These are phyloP conservation scores for Fusarium sambucinum DNA, from an alignment of 2,329 filamentous ascomycete species.

Conservation along the genomic window DNA sequence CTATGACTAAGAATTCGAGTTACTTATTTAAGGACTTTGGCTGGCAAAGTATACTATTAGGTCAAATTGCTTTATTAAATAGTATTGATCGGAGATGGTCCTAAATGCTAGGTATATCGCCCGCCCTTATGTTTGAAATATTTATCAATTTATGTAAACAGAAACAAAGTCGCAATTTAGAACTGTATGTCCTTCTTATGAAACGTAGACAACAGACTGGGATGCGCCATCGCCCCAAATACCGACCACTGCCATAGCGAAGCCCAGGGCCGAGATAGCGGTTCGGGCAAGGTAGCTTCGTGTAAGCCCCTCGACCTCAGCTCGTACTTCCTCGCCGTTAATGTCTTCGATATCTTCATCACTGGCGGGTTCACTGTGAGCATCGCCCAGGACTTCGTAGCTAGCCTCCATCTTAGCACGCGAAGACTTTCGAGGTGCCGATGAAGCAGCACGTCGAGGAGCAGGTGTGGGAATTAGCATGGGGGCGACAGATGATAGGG, in stretches of 20 bases:
- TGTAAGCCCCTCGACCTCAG: constrained; percentile 66
- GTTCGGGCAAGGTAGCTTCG: constrained; percentile 67
- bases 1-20: not conserved
- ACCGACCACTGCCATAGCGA: constrained; percentile 71
- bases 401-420: constrained; percentile 73
- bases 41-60: not conserved
- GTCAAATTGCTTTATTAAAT: constrained; percentile 1
- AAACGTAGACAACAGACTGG: constrained; percentile 51
- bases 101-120: constrained; percentile 8
- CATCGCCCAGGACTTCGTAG: constrained; percentile 75
- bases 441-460: constrained; percentile 47
- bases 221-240: constrained; percentile 73
- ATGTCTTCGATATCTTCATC: constrained; percentile 65
- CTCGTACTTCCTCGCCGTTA: constrained; percentile 73
- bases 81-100: constrained; percentile 39
- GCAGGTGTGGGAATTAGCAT: constrained; percentile 58
- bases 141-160: constrained; percentile 31
- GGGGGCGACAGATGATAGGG: constrained; percentile 69
- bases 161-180: constrained; percentile 19
- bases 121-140: constrained; percentile 37
- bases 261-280: constrained; percentile 66
- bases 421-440: constrained; percentile 49
- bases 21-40: not conserved
- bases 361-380: constrained; percentile 62
- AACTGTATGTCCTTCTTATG: constrained; percentile 38